These are phyloP conservation scores for Elongisporangium anandrum DNA, from an alignment of 352 stramenopile genomes.

Conservation along the genomic window DNA sequence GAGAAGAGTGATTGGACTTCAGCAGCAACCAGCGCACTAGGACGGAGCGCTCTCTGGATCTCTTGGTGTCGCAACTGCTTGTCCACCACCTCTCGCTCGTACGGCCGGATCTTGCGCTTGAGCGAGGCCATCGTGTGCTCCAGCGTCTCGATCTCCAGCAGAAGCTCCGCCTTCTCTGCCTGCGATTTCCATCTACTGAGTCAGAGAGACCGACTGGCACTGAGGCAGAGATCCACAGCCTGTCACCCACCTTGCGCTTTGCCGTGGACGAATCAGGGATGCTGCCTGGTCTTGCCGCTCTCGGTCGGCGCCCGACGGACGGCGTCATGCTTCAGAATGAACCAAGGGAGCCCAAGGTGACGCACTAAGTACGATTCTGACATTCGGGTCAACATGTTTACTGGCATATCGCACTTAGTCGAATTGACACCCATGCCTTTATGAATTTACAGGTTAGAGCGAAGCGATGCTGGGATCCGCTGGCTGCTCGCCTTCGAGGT, in stretches of 20 bases:
- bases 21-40: not conserved
- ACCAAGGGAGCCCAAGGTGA: not conserved
- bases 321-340: not conserved
- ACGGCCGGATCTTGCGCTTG: conserved; percentile 10
- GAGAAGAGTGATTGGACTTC: not conserved
- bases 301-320: too few relatives aligned
- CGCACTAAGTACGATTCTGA: not conserved
- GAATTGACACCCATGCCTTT: too few relatives aligned
- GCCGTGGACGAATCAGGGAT: not conserved
- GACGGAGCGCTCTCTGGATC: not conserved
- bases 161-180: conserved; percentile 16
- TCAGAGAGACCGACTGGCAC: not conserved
- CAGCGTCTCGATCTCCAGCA: conserved; percentile 10
- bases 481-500: not conserved
- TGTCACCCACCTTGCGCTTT: not conserved
- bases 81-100: not conserved
- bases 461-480: not conserved
- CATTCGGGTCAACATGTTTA: conserved; percentile 9
- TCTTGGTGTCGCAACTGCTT: not conserved
- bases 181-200: not conserved
- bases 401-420: too few relatives aligned
- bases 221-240: too few relatives aligned
- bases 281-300: not conserved
- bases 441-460: not conserved
- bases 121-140: conserved; percentile 21